A percentile compares a stretch with the other conserved stretches of the same genome.
These are phyloP conservation scores for Acanthamoeba lenticulata DNA, from an alignment of 208 protist species.

Conservation along the genomic window DNA sequence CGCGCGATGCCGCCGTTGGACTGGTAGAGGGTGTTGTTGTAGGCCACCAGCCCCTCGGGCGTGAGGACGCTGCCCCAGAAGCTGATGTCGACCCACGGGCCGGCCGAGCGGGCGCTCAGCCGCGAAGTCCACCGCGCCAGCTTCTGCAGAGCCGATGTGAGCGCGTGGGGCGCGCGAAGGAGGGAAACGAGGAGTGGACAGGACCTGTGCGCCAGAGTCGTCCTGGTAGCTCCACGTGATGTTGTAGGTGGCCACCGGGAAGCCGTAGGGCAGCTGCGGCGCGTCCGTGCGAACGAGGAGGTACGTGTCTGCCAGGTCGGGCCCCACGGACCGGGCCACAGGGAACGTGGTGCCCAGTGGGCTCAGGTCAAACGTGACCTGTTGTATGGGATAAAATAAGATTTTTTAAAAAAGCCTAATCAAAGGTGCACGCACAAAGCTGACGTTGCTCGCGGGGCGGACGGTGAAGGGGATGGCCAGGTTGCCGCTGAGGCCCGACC, in stretches of 20 bases:
- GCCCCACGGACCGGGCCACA: neutral
- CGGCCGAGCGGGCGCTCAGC: neutral
- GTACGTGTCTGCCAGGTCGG: slow-evolving; percentile 29
- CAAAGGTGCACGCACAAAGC: neutral
- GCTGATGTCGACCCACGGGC: slow-evolving; percentile 3
- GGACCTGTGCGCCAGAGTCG: neutral
- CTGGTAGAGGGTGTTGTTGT: slow-evolving; percentile 26
- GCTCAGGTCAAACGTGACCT: neutral
- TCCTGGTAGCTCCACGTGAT: neutral
- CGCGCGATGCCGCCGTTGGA: neutral
- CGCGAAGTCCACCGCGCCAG: neutral
- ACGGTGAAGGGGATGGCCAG: neutral
- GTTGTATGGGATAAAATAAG: neutral
- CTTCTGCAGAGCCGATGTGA: neutral
- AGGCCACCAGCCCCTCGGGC: neutral
- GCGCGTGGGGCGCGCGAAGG: neutral
- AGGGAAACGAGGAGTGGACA: neutral
- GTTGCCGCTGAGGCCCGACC: neutral
- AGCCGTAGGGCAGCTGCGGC: neutral
- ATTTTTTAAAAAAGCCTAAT: neutral
- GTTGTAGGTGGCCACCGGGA: neutral
- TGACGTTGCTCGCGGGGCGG: neutral
- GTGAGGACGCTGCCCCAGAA: neutral
- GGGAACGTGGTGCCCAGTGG: neutral
- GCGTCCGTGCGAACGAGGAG: slow-evolving; percentile 34